phyloP scores from a whole-genome alignment of 2,329 filamentous ascomycete species.

The Aspergillus persii region DNA sequence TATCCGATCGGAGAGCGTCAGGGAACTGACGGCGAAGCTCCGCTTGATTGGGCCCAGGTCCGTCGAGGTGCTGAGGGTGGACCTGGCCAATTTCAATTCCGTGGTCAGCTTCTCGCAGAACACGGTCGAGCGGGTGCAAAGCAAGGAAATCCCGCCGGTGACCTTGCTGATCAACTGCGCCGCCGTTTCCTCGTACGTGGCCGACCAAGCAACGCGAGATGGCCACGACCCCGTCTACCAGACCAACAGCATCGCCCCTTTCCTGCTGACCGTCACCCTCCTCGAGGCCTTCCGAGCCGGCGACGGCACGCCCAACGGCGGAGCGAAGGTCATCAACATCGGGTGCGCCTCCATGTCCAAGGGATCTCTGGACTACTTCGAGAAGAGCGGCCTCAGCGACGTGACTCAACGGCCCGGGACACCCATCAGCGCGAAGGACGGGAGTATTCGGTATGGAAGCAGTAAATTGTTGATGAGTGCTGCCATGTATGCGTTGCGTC shows the following conservation, averaged over 20 bases:
- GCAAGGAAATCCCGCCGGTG: constrained; percentile 36
- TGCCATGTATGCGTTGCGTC: constrained; percentile 37
- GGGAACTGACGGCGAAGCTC: constrained; percentile 26
- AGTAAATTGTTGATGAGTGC: constrained; percentile 36
- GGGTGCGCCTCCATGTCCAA: constrained; percentile 33
- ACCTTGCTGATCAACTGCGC: constrained; percentile 34
- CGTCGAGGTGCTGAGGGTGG: constrained; percentile 30
- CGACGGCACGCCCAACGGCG: constrained; percentile 28
- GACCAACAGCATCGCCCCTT: constrained; percentile 37
- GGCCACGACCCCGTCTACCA: constrained; percentile 39
- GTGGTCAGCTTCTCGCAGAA: constrained; percentile 30
- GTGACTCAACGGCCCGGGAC: constrained; percentile 21
- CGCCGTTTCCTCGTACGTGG: constrained; percentile 32
- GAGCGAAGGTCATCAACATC: constrained; percentile 37
- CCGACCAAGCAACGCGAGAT: constrained; percentile 31
- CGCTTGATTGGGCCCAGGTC: constrained; percentile 35
- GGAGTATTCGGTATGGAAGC: constrained; percentile 31
- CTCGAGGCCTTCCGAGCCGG: constrained; percentile 37
- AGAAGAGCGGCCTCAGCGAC: constrained; percentile 20
- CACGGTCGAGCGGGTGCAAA: constrained; percentile 33
- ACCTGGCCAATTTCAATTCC: constrained; percentile 33
- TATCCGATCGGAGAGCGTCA: constrained; percentile 29
- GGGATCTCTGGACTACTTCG: constrained; percentile 34
- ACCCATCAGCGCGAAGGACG: constrained; percentile 29
- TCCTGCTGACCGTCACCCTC: constrained; percentile 35